Conservation (phyloP, 129 eudicot species). For the Mikania micrantha region DNA sequence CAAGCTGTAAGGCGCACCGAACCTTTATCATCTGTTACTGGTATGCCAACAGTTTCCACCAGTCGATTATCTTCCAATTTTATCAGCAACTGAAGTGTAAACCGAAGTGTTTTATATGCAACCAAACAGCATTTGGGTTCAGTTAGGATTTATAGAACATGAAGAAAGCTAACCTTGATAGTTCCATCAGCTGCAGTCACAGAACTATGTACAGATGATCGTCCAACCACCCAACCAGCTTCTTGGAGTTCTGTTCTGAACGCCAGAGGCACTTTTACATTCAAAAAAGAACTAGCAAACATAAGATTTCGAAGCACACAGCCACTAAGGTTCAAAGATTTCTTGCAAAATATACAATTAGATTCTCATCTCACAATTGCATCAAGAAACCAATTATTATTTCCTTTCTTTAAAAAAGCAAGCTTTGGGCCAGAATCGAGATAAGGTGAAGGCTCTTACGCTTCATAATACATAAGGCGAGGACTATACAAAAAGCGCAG, state of each 20-base stretch:
- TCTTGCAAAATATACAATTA: no score
- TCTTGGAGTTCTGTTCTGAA: conserved; percentile 76
- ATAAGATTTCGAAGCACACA: neutral
- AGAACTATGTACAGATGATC: conserved; percentile 62
- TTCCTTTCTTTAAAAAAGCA: no score
- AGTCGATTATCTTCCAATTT: conserved; percentile 80
- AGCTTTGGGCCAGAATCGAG: no score
- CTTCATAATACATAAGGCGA: no score
- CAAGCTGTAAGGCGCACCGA: conserved; percentile 91
- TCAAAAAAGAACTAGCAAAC: neutral
- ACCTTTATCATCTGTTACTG: conserved; percentile 82
- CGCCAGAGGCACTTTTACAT: conserved; percentile 73
- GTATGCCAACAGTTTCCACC: conserved; percentile 99
- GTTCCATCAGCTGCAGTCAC: conserved; percentile 92
- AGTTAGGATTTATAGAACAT: neutral
- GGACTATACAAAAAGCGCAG: no score
- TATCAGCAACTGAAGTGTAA: conserved; percentile 54
- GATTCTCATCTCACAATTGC: no score
- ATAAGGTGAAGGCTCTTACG: no score
- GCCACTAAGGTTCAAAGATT: neutral
- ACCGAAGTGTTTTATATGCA: neutral
- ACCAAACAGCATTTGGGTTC: neutral
- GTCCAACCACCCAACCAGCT: conserved; percentile 89
- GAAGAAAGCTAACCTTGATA: conserved; percentile 47
- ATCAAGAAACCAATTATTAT: no score